Conservation (phyloP, 2,329 filamentous ascomycete species). For the Fusarium siculi region DNA sequence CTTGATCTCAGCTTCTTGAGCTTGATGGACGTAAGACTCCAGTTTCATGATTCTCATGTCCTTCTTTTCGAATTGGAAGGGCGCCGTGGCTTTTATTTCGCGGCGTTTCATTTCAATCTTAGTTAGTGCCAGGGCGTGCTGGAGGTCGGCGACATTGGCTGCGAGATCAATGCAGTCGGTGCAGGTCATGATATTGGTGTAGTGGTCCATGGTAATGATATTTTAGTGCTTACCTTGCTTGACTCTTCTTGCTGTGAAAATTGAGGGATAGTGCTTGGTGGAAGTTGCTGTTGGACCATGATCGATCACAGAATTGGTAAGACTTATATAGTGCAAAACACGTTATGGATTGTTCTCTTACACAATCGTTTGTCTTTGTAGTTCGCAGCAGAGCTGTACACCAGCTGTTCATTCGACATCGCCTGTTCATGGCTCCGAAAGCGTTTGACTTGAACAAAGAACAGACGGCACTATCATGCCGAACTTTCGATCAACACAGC, state of each 20-base stretch:
- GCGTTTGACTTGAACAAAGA: not conserved
- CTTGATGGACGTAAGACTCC: not conserved
- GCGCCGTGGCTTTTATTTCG: not conserved
- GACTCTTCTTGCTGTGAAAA: no score
- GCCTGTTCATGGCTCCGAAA: not conserved
- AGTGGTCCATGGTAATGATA: not conserved
- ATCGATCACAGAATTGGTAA: rapidly evolving
- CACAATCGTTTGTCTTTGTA: rapidly evolving
- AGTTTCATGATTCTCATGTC: not conserved
- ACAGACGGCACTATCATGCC: rapidly evolving
- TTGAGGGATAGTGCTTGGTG: no score
- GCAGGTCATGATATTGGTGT: not conserved
- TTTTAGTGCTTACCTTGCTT: no score
- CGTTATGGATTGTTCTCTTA: rapidly evolving
- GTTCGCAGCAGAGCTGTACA: rapidly evolving
- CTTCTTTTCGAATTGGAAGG: not conserved
- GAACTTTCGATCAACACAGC: not conserved
- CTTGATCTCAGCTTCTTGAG: not conserved
- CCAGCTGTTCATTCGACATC: rapidly evolving
- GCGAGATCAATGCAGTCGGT: not conserved
- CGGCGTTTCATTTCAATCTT: not conserved
- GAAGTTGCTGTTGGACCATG: rapidly evolving
- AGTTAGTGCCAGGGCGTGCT: rapidly evolving
- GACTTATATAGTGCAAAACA: not conserved
- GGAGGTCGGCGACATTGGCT: not conserved